Conservation (phyloP, 2,329 filamentous ascomycete genomes). For the Ophidiomyces ophidiicola region DNA sequence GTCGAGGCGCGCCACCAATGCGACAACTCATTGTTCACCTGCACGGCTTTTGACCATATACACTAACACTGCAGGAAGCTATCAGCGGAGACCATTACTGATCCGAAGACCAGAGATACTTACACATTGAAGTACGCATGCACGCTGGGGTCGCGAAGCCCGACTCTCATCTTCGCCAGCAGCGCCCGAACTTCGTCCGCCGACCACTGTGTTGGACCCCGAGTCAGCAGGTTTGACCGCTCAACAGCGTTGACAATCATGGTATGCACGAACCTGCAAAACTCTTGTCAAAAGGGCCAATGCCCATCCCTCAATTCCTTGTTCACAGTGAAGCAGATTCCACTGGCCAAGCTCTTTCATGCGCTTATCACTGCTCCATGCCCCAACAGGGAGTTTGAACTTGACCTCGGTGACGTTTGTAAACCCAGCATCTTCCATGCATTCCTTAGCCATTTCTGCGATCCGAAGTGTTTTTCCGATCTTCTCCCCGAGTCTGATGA, state of each 20-base stretch:
- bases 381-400: conserved; percentile 31
- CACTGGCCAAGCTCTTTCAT: conserved; percentile 10
- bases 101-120: not conserved
- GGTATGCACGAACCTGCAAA: conserved; percentile 1
- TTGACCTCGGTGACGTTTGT: conserved; percentile 32
- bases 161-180: conserved; percentile 20
- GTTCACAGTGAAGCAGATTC: conserved; percentile 9
- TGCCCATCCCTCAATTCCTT: conserved; percentile 16
- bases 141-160: conserved; percentile 16
- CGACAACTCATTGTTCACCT: too few species aligned
- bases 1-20: not conserved
- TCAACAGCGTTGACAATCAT: conserved; percentile 17
- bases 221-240: too few species aligned
- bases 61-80: not conserved
- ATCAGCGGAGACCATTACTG: not conserved
- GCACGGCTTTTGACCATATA: not conserved
- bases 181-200: conserved; percentile 19
- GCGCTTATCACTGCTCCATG: conserved; percentile 30
- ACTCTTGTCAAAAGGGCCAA: conserved; percentile 10
- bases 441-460: conserved; percentile 19
- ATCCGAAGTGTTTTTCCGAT: conserved; percentile 21
- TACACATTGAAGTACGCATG: conserved; percentile 16
- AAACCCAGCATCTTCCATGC: conserved; percentile 32
- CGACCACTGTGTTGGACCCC: conserved; percentile 16
- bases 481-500: conserved; percentile 15